Base-by-base conservation (phyloP, 805 yeast species). In the Lachancea quebecensis region DNA sequence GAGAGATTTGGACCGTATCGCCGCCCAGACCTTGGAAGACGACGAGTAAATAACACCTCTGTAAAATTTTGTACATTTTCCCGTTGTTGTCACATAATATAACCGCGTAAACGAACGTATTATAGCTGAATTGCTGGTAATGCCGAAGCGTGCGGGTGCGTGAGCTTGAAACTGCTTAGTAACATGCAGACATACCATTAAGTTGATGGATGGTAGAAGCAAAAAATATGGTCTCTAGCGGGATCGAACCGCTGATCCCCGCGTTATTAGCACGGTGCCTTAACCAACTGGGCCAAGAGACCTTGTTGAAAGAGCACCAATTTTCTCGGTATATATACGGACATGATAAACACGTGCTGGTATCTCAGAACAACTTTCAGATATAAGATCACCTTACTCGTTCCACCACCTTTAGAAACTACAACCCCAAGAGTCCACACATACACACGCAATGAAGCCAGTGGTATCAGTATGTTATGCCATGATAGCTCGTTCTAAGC, bases 1-100 rank as follows among this genome's bases (percentile, higher is more conserved):
- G 81, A 90, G 99, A 87, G 99, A 93, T 80, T 85, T 93, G 79
- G 99, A 93, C 81, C 97, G 99, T 84, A 91, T 91, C 74, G 98
- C 98, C 71, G 96, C 95, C 73, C 96, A 89, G 79, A 88, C 96
- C 72, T 81, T 86, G 74, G 95, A 89, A 78, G 82, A 81, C 70
- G 93, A 85, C 68, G 95, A 85, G 70, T 64, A 62, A 60, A 52
- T 57, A 43, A 44, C 43, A 35, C 42, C 33, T 35, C 42, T 44
- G 29, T 38, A 38, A 36, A 34, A 17, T 30, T 14, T 44, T 51
- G 57, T 53, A 51, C 56, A 54, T 50, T 52, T 48, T 46, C 41
- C 36, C 36, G 43, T 40, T 40, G 43, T 40, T 40, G 28, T 15
- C 17, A 40, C 37, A 17, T 34, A 30, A 30, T 30, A 30, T 30